These are phyloP conservation scores for Diaporthe eres DNA, from an alignment of 2,329 filamentous ascomycete genomes.

Conservation along the genomic window DNA sequence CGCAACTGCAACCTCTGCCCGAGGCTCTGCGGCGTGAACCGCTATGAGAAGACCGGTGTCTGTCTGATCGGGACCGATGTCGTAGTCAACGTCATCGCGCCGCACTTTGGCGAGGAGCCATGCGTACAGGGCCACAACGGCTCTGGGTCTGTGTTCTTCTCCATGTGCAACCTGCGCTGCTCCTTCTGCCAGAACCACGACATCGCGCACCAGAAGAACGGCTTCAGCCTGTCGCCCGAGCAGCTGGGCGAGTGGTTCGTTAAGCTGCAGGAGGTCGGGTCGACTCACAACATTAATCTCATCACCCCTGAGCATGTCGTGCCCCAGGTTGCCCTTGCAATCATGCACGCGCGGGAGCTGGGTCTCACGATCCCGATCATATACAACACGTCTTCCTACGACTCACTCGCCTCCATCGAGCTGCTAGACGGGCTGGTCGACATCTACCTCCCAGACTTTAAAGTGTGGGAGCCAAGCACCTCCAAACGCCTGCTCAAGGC, in stretches of 20 bases:
- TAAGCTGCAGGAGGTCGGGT: conserved; percentile 84
- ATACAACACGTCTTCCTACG: conserved; percentile 89
- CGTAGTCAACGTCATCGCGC: conserved; percentile 87
- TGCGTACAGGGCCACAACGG: conserved; percentile 88
- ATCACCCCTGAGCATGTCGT: conserved; percentile 91
- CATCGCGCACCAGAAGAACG: conserved; percentile 85
- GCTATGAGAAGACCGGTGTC: conserved; percentile 83
- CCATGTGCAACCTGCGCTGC: conserved; percentile 77
- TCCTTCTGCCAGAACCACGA: conserved; percentile 87
- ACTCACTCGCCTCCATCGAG: conserved; percentile 79
- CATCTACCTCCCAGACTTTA: conserved; percentile 92
- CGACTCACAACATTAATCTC: conserved; percentile 91
- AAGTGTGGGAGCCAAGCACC: conserved; percentile 79
- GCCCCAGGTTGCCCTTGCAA: conserved; percentile 83
- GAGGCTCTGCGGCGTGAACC: conserved; percentile 81
- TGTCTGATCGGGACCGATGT: conserved; percentile 83
- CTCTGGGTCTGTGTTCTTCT: conserved; percentile 86
- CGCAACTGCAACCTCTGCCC: conserved; percentile 87
- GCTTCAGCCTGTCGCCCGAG: conserved; percentile 83
- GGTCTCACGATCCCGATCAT: conserved; percentile 82
- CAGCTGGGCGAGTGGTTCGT: conserved; percentile 84
- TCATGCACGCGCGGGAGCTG: conserved; percentile 78
- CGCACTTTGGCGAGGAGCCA: conserved; percentile 88
- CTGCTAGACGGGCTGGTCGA: conserved; percentile 85
- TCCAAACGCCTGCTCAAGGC: conserved; percentile 83